phyloP scores from a whole-genome alignment of 129 eudicot species.

The Saussurea involucrata region DNA sequence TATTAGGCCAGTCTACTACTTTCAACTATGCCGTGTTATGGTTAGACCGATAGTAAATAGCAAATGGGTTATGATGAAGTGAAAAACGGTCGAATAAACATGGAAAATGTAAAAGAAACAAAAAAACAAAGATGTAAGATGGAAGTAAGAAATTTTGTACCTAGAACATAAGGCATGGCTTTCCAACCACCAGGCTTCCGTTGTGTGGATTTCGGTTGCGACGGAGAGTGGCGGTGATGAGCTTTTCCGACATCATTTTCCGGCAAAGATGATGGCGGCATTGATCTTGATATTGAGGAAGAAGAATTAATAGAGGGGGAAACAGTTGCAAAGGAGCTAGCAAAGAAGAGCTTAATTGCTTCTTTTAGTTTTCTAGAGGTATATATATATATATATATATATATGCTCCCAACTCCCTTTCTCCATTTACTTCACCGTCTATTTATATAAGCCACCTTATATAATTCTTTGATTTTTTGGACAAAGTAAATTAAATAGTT shows the following conservation, averaged over 20 bases:
- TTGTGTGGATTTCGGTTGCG: neutral
- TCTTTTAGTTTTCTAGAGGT: slow-evolving; percentile 7
- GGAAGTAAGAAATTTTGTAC: slow-evolving; percentile 21
- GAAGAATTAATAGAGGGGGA: slow-evolving; percentile 4
- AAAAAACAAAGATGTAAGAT: neutral
- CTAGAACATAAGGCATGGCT: slow-evolving; percentile 78
- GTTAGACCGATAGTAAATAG: neutral
- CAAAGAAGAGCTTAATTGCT: slow-evolving; percentile 18
- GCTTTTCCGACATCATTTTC: slow-evolving; percentile 34
- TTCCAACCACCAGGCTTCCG: slow-evolving; percentile 85
- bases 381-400: no score
- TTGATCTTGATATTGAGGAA: slow-evolving; percentile 7
- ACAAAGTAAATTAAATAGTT: neutral
- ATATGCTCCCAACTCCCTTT: slow-evolving; percentile 6
- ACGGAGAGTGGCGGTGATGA: slow-evolving; percentile 6
- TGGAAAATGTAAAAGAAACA: neutral
- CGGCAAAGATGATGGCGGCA: slow-evolving; percentile 23
- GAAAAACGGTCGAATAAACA: neutral
- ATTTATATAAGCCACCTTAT: slow-evolving; percentile 18
- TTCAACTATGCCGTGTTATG: neutral
- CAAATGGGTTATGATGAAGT: neutral
- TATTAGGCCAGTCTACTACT: neutral
- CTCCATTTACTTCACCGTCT: slow-evolving; percentile 3
- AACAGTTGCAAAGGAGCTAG: neutral
- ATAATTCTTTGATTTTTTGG: neutral